A percentile compares a stretch with the other conserved stretches of the same genome.
These are phyloP conservation scores for Butyriboletus loyo DNA, from an alignment of 768 basidiomycete species.

Conservation along the genomic window DNA sequence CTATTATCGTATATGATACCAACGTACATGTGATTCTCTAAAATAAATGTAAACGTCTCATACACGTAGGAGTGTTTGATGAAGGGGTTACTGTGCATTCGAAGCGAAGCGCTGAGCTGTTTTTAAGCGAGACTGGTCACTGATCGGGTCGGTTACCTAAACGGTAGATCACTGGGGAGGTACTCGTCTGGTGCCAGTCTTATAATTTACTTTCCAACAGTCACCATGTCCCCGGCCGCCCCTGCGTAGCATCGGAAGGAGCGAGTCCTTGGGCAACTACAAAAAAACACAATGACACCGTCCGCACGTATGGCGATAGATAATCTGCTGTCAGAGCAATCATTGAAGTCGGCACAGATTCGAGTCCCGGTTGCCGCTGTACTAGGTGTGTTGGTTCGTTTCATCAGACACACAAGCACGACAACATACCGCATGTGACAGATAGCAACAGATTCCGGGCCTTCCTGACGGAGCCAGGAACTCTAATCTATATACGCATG, in stretches of 20 bases:
- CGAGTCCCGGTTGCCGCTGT: neutral
- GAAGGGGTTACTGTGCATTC: no score
- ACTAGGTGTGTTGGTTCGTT: neutral
- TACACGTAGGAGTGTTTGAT: no score
- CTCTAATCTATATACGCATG: neutral
- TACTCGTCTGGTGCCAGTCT: conserved; percentile 3
- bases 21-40: conserved; percentile 2
- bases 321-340: no score
- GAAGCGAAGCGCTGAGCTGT: no score
- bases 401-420: neutral
- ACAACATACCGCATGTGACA: neutral
- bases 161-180: conserved; percentile 8
- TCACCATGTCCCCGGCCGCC: neutral
- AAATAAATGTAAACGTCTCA: neutral
- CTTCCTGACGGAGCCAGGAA: neutral
- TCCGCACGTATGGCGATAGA: neutral
- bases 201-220: neutral
- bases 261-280: neutral
- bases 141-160: no score
- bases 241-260: neutral
- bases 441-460: neutral
- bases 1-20: conserved; percentile 15
- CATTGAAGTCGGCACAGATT: neutral
- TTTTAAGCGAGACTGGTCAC: no score
- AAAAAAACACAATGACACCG: no score